Conservation (phyloP, 2,329 filamentous ascomycete genomes). For the Aspergillus sp. region DNA sequence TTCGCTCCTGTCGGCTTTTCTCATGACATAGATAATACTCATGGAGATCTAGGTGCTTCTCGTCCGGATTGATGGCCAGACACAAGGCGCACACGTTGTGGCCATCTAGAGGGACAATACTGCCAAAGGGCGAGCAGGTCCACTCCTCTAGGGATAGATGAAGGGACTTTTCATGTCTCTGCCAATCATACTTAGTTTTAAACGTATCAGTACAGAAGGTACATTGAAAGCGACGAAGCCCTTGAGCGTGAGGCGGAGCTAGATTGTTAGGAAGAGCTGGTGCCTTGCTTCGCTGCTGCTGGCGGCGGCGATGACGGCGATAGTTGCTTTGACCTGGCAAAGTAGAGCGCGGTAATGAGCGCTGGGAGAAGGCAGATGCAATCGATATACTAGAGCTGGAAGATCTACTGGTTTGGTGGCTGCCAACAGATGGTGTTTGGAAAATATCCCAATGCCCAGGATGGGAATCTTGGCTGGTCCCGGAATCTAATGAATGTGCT, state of each 20-base stretch:
- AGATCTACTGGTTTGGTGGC: neutral
- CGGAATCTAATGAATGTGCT: neutral
- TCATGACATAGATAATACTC: constrained; percentile 55
- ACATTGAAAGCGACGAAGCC: constrained; percentile 38
- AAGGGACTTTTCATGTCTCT: constrained; percentile 50
- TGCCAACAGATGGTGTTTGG: neutral
- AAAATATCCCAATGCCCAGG: neutral
- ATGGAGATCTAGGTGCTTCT: constrained; percentile 55
- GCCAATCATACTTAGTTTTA: constrained; percentile 51
- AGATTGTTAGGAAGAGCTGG: neutral
- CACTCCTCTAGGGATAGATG: constrained; percentile 52
- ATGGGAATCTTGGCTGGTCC: neutral
- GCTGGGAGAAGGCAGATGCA: neutral
- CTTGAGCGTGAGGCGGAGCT: constrained; percentile 31
- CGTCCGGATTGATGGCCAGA: constrained; percentile 47
- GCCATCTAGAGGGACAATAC: constrained; percentile 34
- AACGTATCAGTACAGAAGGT: constrained; percentile 53
- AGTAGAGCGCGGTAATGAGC: neutral
- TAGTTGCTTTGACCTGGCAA: neutral
- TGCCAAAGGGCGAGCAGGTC: constrained; percentile 56
- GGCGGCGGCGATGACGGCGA: constrained; percentile 48
- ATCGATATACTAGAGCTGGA: neutral
- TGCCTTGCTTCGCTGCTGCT: constrained; percentile 18
- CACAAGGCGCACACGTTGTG: constrained; percentile 50
- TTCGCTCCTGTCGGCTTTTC: constrained; percentile 55